A percentile compares a stretch with the other conserved stretches of the same genome.
Conservation (phyloP, 2,329 filamentous ascomycete genomes). For the Colletotrichum neosansevieriae region DNA sequence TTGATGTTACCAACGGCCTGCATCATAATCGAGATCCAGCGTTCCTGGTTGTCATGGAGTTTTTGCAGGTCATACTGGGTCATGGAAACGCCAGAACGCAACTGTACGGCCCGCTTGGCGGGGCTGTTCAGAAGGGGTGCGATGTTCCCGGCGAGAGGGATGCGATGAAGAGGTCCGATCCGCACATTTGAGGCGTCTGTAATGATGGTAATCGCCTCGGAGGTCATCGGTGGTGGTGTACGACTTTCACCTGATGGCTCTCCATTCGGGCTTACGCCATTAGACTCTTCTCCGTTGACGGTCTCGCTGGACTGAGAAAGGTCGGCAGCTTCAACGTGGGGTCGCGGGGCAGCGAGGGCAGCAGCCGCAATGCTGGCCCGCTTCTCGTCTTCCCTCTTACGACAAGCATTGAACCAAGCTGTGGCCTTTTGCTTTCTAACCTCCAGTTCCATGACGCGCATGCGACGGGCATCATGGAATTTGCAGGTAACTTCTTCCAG, state of each 20-base stretch:
- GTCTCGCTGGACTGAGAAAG: slow-evolving; percentile 4
- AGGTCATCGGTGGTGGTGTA: background rate
- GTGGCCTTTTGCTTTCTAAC: background rate
- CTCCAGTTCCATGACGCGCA: background rate
- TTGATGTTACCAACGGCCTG: slow-evolving; percentile 59
- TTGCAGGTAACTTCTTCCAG: slow-evolving; percentile 21
- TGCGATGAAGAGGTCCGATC: slow-evolving; percentile 53
- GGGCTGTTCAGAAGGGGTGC: slow-evolving; percentile 1
- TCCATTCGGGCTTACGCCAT: slow-evolving; percentile 10
- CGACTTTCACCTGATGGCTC: background rate
- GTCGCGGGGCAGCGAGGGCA: slow-evolving; percentile 19
- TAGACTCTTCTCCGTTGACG: background rate
- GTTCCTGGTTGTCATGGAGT: slow-evolving; percentile 41
- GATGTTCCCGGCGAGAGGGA: slow-evolving; percentile 37
- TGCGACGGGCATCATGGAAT: slow-evolving; percentile 5
- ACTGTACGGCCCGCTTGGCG: slow-evolving; percentile 27
- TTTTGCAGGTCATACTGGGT: slow-evolving; percentile 6
- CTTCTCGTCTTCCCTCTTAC: slow-evolving; percentile 11
- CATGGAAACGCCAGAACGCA: slow-evolving; percentile 12
- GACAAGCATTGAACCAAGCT: slow-evolving; percentile 17
- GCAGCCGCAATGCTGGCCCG: slow-evolving; percentile 30
- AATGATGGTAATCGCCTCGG: slow-evolving; percentile 43
- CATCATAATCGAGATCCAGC: slow-evolving; percentile 63
- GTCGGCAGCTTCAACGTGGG: background rate
- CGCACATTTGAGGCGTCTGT: slow-evolving; percentile 52